phyloP scores from a whole-genome alignment of 495 filamentous ascomycete genomes.

The Hypoxylon cercidicola region DNA sequence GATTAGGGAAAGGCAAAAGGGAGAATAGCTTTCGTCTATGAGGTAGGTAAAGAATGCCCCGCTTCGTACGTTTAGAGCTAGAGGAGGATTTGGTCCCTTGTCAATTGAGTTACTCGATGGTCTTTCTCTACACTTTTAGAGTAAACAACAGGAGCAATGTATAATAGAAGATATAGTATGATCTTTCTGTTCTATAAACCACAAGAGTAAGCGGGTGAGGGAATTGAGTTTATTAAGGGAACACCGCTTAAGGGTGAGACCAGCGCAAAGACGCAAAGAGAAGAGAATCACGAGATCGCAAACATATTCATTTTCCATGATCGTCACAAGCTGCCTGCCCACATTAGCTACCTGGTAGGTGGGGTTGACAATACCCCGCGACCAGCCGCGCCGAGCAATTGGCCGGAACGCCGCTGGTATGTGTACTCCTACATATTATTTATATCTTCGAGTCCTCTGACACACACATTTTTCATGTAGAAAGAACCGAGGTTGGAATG shows the following conservation, averaged over 20 bases:
- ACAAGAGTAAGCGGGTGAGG: conserved; percentile 4
- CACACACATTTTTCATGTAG: too few species aligned
- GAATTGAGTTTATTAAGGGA: too few species aligned
- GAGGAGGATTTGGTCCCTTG: conserved; percentile 2
- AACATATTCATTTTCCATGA: conserved; percentile 37
- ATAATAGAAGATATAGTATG: background rate
- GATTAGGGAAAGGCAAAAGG: conserved; percentile 9
- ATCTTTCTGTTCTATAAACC: background rate
- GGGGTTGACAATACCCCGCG: conserved; percentile 36
- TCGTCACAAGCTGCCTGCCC: conserved; percentile 43
- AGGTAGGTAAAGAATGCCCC: conserved; percentile 25
- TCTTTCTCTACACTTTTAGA: background rate
- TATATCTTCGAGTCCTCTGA: too few species aligned
- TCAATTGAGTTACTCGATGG: conserved; percentile 17
- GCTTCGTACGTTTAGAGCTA: conserved; percentile 24
- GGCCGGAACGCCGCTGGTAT: conserved; percentile 21
- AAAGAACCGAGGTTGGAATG: too few species aligned
- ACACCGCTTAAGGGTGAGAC: too few species aligned
- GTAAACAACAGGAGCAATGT: background rate
- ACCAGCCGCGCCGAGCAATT: conserved; percentile 40
- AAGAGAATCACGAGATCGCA: conserved; percentile 39
- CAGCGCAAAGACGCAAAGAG: conserved; percentile 3
- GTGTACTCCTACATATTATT: background rate
- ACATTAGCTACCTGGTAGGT: conserved; percentile 27
- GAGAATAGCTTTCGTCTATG: conserved; percentile 9